Evolutionary conservation across 1,139 yeast species (phyloP), one percentile per base, ranked within the genome.

Genomic region (Hanseniaspora gamundiae): DNA sequence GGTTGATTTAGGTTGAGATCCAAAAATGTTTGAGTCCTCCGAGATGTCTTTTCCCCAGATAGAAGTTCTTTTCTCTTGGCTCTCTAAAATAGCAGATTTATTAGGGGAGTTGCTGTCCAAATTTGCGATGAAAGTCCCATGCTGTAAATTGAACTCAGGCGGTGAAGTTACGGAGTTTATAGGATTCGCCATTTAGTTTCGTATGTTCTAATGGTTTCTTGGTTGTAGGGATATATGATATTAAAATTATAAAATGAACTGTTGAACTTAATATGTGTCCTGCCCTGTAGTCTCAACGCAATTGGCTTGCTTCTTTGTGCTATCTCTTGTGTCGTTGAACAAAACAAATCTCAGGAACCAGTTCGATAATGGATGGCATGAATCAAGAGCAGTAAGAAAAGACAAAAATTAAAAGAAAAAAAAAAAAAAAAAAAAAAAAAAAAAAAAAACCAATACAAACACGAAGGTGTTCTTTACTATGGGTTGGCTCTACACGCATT

Each of bases 1-100:
- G 4, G 78, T 67, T 4, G 76, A 56, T 17, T 17, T 21, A 3
- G 30, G 20, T 13, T 29, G 30, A 10, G 16, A 19, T 5, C 24
- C 21, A 33, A 13, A 17, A 2, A 17, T 6, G 16, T n/a, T n/a
- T 17, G 21, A 7, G 4, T 33, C 24, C 21, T 33, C 24, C 26
- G 26, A 24, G 6, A 24, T 24, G 9, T 24, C 26, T 24, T 24
- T 24, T 9, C 26, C 26, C 26, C 26, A 24, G 9, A 33, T 4
- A 33, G 36, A 33, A 8, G 24, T 33, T 30, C 35, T 16, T 3
- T 30, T 16, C 17, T 28, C 31, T 13, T n/a, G 31, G 16, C 13
- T 28, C 13, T 28, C 31, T 13, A 28, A n/a, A 13, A 4, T 11
- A 13, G 5, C 6, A 13, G n/a, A 5, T 28, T 28, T 28, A 11